Evolutionary conservation across 2,329 filamentous ascomycete species (phyloP).

Genomic region (Cladosporium phlei): DNA sequence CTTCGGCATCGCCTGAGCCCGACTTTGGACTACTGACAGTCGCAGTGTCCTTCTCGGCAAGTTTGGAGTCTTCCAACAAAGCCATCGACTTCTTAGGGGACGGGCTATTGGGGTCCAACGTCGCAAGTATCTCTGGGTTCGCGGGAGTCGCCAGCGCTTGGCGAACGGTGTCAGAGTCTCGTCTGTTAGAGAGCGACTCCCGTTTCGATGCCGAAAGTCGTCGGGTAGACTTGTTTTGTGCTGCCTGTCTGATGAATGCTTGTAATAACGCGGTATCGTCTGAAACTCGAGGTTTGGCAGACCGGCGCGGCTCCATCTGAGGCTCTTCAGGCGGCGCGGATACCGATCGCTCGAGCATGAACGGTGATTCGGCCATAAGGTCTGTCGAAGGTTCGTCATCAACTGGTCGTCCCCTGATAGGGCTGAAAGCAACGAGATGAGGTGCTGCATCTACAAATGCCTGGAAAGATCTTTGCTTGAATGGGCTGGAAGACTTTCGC

Average conservation of each 20-base stretch:
- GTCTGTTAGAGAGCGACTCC: slow-evolving; percentile 42
- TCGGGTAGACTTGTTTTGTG: slow-evolving; percentile 38
- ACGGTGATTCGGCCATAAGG: background rate
- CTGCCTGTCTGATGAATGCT: slow-evolving; percentile 47
- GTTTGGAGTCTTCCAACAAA: background rate
- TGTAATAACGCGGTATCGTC: slow-evolving; percentile 48
- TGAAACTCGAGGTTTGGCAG: slow-evolving; percentile 32
- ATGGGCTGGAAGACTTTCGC: slow-evolving; percentile 26
- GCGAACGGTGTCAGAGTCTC: slow-evolving; percentile 44
- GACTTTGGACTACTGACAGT: background rate
- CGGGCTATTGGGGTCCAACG: slow-evolving; percentile 47
- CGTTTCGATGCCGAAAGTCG: slow-evolving; percentile 31
- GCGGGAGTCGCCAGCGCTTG: slow-evolving; percentile 44
- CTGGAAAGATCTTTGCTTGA: slow-evolving; percentile 17
- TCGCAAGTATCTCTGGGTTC: slow-evolving; percentile 36
- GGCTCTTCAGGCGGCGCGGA: slow-evolving; percentile 35
- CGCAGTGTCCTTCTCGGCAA: background rate
- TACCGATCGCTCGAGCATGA: slow-evolving; percentile 16
- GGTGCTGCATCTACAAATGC: background rate
- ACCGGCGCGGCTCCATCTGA: slow-evolving; percentile 24
- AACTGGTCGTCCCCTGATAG: slow-evolving; percentile 17
- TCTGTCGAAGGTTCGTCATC: background rate
- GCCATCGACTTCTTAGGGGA: slow-evolving; percentile 28
- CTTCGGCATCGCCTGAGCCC: background rate
- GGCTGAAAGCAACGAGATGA: slow-evolving; percentile 26